Evolutionary conservation across 2,329 filamentous ascomycete genomes (phyloP).

Genomic region (Alternaria sp.): DNA sequence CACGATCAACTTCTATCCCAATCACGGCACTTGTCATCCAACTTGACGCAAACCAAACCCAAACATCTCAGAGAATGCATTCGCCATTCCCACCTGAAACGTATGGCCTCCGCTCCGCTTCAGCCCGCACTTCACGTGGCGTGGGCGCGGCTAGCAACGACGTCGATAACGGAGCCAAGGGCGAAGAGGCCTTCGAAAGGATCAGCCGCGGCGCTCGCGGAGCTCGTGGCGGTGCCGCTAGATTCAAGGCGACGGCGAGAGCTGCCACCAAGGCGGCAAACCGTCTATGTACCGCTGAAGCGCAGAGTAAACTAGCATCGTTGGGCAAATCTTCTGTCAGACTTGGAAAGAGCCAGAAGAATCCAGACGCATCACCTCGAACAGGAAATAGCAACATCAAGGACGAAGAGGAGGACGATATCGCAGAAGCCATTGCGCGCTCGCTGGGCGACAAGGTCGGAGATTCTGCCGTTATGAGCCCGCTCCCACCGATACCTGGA

Average conservation of each 20-base stretch:
- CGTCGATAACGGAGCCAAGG: conserved; percentile 10
- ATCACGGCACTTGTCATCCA: background rate
- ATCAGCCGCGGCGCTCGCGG: background rate
- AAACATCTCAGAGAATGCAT: background rate
- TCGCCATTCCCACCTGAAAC: background rate
- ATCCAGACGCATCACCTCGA: background rate
- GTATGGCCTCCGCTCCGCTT: background rate
- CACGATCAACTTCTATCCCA: background rate
- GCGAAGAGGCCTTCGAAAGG: conserved; percentile 6
- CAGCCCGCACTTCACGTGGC: too few relatives aligned
- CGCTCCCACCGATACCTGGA: background rate
- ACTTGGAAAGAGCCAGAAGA: background rate
- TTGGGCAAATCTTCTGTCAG: background rate
- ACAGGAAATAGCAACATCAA: background rate
- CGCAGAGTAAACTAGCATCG: background rate
- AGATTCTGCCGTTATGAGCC: background rate
- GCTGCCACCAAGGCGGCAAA: background rate
- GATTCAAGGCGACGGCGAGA: background rate
- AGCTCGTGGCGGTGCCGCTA: background rate
- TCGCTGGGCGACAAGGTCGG: conserved; percentile 6
- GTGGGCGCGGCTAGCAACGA: background rate
- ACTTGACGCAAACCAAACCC: background rate
- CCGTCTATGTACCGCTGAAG: background rate
- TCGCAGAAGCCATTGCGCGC: conserved; percentile 15
- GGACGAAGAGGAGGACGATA: conserved; percentile 6